A percentile compares a stretch with the other conserved stretches of the same genome.
phyloP scores from a whole-genome alignment of 2,329 filamentous ascomycete genomes.

The Esteya vermicola region DNA sequence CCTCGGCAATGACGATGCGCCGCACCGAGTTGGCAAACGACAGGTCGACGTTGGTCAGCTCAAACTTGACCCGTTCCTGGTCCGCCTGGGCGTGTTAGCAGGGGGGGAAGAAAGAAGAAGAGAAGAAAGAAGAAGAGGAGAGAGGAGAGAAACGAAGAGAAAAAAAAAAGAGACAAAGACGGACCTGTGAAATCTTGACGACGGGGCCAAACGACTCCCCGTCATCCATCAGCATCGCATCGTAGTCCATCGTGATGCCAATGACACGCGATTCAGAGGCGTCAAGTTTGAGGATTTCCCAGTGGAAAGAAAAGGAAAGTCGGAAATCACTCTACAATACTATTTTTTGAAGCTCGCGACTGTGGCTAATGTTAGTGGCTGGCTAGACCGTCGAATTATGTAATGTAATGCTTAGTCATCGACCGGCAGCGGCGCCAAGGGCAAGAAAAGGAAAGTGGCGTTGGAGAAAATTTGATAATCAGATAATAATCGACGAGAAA shows the following conservation, averaged over 20 bases:
- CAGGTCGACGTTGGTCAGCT: constrained; percentile 77
- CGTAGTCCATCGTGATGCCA: constrained; percentile 46
- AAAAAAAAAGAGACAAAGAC: constrained; percentile 10
- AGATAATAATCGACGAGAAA: background rate
- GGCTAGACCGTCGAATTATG: no score
- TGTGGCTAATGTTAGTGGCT: background rate
- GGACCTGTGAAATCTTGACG: constrained; percentile 47
- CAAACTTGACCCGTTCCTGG: constrained; percentile 72
- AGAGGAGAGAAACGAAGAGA: no score
- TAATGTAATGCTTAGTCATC: no score
- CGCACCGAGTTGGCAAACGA: constrained; percentile 87
- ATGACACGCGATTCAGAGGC: no score
- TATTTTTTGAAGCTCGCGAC: background rate
- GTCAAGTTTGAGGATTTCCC: no score
- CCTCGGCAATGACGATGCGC: constrained; percentile 81
- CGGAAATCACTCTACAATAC: background rate
- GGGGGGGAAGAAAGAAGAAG: background rate
- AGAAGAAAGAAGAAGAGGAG: background rate
- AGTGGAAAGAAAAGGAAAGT: background rate
- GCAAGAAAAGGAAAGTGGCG: no score
- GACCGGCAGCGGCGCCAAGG: no score
- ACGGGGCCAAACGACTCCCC: constrained; percentile 40
- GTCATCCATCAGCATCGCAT: constrained; percentile 41
- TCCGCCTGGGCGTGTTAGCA: constrained; percentile 65
- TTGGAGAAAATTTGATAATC: no score